A percentile compares a stretch with the other conserved stretches of the same genome.
Evolutionary conservation across 495 filamentous ascomycete species (phyloP).

Genomic region (Neurospora sp.): DNA sequence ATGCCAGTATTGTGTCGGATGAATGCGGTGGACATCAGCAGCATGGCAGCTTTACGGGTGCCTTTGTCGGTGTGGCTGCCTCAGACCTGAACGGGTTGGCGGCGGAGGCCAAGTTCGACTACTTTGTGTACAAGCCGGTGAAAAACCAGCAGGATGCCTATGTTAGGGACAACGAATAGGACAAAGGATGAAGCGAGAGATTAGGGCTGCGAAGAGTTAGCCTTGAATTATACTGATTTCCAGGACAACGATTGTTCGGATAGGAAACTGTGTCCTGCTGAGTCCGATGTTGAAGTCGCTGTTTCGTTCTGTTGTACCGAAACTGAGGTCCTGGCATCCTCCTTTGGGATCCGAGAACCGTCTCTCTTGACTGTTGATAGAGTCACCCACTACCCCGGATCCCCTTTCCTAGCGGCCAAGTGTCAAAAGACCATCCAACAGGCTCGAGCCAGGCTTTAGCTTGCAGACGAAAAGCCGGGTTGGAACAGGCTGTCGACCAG

Average conservation of each 20-base stretch:
- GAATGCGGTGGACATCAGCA: constrained; percentile 47
- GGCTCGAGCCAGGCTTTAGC: neutral
- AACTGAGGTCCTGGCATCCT: neutral
- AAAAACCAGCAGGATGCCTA: constrained; percentile 39
- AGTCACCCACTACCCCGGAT: too few relatives aligned
- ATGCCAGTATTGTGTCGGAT: constrained; percentile 43
- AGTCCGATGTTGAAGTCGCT: neutral
- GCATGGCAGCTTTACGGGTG: constrained; percentile 48
- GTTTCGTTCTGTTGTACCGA: neutral
- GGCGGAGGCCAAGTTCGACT: constrained; percentile 38
- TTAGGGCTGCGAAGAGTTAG: neutral
- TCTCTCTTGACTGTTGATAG: neutral
- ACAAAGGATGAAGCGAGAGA: neutral
- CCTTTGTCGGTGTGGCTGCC: constrained; percentile 45
- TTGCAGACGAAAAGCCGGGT: neutral
- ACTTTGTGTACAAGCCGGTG: constrained; percentile 40
- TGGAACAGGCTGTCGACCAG: neutral
- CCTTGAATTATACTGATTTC: neutral
- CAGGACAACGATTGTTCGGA: neutral
- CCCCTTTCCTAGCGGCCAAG: neutral
- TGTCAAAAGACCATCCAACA: neutral
- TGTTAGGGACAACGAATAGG: constrained; percentile 4
- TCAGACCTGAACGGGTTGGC: constrained; percentile 44
- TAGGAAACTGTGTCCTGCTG: neutral
- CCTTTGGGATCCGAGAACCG: neutral